Percentiles rank a stretch among this genome's conserved stretches.
Conservation (phyloP, 2,329 filamentous ascomycete species). For the Xylariaceae sp. region DNA sequence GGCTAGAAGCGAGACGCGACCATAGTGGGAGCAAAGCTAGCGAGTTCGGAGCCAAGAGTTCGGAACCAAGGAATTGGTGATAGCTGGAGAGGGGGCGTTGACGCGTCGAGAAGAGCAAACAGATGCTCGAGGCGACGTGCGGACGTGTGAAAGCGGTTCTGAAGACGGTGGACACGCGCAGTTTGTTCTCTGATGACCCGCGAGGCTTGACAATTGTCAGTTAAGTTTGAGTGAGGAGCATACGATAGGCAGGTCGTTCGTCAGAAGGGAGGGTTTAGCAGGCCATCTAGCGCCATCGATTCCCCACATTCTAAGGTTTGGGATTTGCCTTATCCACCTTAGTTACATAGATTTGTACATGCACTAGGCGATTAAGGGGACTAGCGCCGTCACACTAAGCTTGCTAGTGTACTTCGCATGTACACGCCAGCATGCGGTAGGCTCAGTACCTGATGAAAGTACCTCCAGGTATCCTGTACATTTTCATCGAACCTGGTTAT, state of each 20-base stretch:
- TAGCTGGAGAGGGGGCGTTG: slow-evolving; percentile 3
- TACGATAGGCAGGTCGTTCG: neutral
- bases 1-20: slow-evolving; percentile 12
- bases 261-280: neutral
- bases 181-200: slow-evolving; percentile 13
- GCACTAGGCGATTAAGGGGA: neutral
- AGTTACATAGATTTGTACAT: neutral
- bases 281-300: neutral
- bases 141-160: neutral
- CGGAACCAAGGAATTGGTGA: neutral
- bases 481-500: neutral
- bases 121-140: slow-evolving; percentile 1
- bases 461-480: neutral
- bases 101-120: slow-evolving; percentile 19
- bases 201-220: slow-evolving; percentile 8
- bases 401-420: neutral
- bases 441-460: neutral
- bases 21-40: neutral
- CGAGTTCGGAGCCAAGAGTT: too few species aligned
- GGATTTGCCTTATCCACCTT: neutral
- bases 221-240: neutral
- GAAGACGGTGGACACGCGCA: slow-evolving; percentile 6
- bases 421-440: neutral
- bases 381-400: too few species aligned
- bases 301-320: neutral